These are phyloP conservation scores for Lentinula edodes DNA, from an alignment of 768 basidiomycete genomes.

Conservation along the genomic window DNA sequence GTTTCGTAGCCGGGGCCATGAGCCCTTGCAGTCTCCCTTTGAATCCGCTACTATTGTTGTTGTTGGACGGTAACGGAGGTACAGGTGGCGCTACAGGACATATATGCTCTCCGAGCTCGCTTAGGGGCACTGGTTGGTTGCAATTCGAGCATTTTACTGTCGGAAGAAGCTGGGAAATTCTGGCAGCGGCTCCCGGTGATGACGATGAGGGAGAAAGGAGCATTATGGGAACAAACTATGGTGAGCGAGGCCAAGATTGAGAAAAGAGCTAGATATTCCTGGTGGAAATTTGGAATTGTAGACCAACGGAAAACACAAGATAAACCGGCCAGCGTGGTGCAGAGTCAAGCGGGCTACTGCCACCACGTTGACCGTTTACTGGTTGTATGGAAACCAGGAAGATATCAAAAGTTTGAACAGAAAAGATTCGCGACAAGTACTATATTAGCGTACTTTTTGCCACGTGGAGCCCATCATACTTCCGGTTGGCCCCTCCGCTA, in stretches of 20 bases:
- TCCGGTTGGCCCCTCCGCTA: background rate
- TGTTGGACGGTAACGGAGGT: conserved; percentile 28
- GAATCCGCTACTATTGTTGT: conserved; percentile 11
- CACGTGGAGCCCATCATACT: background rate
- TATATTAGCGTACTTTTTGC: background rate
- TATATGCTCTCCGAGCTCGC: conserved; percentile 71
- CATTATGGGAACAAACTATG: background rate
- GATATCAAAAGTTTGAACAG: background rate
- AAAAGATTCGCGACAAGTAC: background rate
- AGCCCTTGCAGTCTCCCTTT: background rate
- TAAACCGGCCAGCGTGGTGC: background rate
- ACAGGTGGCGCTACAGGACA: conserved; percentile 51
- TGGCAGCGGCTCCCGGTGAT: background rate
- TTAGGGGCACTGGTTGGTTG: conserved; percentile 60
- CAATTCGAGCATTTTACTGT: conserved; percentile 85
- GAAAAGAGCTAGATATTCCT: background rate
- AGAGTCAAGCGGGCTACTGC: background rate
- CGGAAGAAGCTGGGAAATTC: conserved; percentile 70
- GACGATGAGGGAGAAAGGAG: background rate
- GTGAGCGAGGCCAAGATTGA: background rate
- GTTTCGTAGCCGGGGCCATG: background rate
- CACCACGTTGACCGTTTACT: background rate
- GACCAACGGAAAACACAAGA: background rate
- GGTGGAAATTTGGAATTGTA: background rate
- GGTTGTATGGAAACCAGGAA: background rate